Evolutionary conservation across 2,329 filamentous ascomycete species (phyloP), one percentile per base, ranked within the genome.

Genomic region (Aspergillus fischeri): DNA sequence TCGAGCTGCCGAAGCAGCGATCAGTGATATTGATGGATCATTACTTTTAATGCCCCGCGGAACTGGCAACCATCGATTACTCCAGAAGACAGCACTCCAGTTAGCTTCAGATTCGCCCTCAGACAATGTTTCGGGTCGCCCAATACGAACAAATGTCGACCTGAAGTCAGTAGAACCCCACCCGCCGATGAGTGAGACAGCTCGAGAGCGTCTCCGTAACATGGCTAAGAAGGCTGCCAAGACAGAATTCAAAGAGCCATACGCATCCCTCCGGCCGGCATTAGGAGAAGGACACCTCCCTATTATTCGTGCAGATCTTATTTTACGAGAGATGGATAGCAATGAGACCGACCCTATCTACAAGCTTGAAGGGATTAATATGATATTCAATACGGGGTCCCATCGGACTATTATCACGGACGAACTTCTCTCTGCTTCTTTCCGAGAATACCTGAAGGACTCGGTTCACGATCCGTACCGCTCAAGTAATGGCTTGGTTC

Each of bases 21-120:
- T 60, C 41, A 49, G 54, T 27, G 44, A 54, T 55, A 28, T 54
- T 14, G 58, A 60, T 57, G 49, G 52, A 38, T 38, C 45, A 25
- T 52, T 60, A 21, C 20, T 52, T 52, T 27, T 60, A 20, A 60
- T 60, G 54, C 54, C 57, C 25, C 54, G 45, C 29, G 41, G 44
- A 48, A 51, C 35, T 54, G 45, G 49, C n/a, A 52, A 47, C 48
- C 47, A 41, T 55, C 51, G 49, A 54, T 35, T n/a, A 28, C 32
- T 60, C 44, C 51, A 49, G 45, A 29, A 60, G 28, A 52, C 52
- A 24, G 54, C 58, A n/a, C 58, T 7, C 49, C 48, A n/a, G 41
- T 58, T 24, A 38, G 32, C 45, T 49, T 42, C 42, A 28, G 42
- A 54, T 28, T 41, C 25, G 42, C 48, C 24, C 27, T 24, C 49